Base-by-base conservation (phyloP, 208 protist species). In the Trypanosoma boissoni region DNA sequence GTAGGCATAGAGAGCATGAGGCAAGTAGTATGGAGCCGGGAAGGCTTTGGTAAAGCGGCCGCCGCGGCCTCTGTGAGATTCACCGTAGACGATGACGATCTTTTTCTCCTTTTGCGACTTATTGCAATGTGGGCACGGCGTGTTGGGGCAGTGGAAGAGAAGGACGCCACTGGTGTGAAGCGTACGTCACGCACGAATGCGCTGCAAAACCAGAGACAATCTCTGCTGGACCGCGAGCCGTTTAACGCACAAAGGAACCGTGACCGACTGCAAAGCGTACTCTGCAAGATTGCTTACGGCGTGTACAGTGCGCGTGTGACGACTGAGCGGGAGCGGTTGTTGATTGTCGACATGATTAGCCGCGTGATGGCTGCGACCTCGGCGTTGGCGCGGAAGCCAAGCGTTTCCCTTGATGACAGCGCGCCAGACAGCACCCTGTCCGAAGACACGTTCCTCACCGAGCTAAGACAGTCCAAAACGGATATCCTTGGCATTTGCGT, bases 201-300 rank as follows among this genome's bases (percentile, higher is more conserved):
- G 12, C 34, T 16, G 12, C 8, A 12, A 39, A 6, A 39, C 34
- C 34, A 39, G 34, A 39, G 12, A 12, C 12, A 6, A 6, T 39
- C 34, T 12, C 34, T 39, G 12, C 34, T 39, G 34, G 34, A 39
- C 12, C 34, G 34, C 12, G 34, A 39, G 12, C 34, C 34, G 12
- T 39, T 39, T 39, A 39, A 39, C 34, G 34, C 34, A 12, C 29
- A 12, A 23, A 14, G 21, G 21, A 10, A 57, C 12, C 12, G 12
- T 36, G 48, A 54, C 0, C 4, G 10, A 0, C 3, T 69, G 14
- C 27, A 56, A 3, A 20, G 51, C 1, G 14, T 52, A 8, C 64
- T 59, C 58, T 53, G 16, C 20, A 71, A 59, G 27, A 16, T 71
- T 3, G 64, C 64, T 0, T 71, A 64, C 46, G 32, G 24, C 6